Evolutionary conservation across 2,329 filamentous ascomycete species (phyloP), one percentile per base, ranked within the genome.

Genomic region (Ceratocystis cubensis): DNA sequence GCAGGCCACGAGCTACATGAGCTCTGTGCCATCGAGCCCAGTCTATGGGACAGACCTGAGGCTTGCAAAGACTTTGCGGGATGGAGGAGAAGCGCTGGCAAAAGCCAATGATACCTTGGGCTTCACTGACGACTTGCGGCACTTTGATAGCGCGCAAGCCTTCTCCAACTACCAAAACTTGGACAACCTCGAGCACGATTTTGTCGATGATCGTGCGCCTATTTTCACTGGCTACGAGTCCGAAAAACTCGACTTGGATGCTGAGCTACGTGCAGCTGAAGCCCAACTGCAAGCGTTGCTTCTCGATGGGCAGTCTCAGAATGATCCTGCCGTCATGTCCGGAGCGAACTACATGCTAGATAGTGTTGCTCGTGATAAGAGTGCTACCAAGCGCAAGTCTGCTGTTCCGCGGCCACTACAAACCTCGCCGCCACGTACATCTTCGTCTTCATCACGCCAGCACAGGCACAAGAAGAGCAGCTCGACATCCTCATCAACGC

Each of bases 371-470:
- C 25, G 20, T 17, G 28, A 59, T 3, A 59, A n/a, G 28, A 22
- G 45, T 41, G 8, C 10, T 20, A 30, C 22, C 44, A 33, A 37
- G 53, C 8, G 13, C 17, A 22, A 25, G 53, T 66, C 65, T 5
- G 65, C 65, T 13, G 28, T 66, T 5, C 65, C 65, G 28, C 17
- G 22, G 3, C 59, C 65, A 20, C 45, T 66, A 22, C 25, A 41
- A 17, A 30, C 33, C 10, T 13, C n/a, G 30, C 17, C 61, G 28
- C 37, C 59, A 20, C 15, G 6, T n/a, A 25, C 22, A 7, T 13
- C 13, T 7, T 53, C 8, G 28, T 28, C 45, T 50, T n/a, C 17
- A 28, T n/a, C 62, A 10, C 53, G 30, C 25, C 53, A 3, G 15
- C 4, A 20, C 28, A 25, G 37, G 25, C 53, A 59, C 15, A 59